Percentiles rank a stretch among this genome's conserved stretches.
phyloP scores from a whole-genome alignment of 257 asterid genomes.

The Solanum tacnaense region DNA sequence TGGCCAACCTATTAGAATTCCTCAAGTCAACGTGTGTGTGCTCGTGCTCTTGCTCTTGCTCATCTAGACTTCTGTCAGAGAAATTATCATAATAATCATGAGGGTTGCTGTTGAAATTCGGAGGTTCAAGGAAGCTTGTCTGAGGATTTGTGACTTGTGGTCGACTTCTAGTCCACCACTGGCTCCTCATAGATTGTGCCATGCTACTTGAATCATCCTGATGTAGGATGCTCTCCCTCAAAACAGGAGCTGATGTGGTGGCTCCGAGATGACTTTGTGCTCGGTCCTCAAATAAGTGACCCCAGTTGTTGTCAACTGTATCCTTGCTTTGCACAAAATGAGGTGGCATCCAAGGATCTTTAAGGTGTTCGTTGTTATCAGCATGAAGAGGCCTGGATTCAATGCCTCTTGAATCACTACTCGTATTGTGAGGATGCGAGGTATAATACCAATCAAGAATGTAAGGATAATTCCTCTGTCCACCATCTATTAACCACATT shows the following conservation, averaged over 20 bases:
- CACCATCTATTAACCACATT: slow-evolving; percentile 56
- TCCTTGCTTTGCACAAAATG: slow-evolving; percentile 9
- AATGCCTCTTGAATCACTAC: slow-evolving; percentile 12
- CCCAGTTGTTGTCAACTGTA: slow-evolving; percentile 40
- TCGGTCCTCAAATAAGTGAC: slow-evolving; percentile 31
- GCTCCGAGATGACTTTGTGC: slow-evolving; percentile 42
- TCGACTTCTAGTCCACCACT: slow-evolving; percentile 65
- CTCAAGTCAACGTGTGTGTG: slow-evolving; percentile 29
- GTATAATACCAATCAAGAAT: slow-evolving; percentile 84
- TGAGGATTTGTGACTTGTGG: slow-evolving; percentile 22
- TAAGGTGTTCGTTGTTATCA: slow-evolving; percentile 18
- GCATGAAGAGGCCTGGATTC: slow-evolving; percentile 12
- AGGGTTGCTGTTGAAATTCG: slow-evolving; percentile 29
- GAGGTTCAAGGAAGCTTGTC: slow-evolving; percentile 84
- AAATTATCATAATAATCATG: slow-evolving; percentile 17
- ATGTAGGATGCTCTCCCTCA: slow-evolving; percentile 49
- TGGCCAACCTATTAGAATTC: slow-evolving; percentile 34
- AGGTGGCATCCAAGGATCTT: slow-evolving; percentile 35
- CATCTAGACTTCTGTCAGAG: slow-evolving; percentile 45
- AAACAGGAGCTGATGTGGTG: slow-evolving; percentile 69
- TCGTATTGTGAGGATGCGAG: slow-evolving; percentile 40
- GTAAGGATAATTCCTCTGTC: slow-evolving; percentile 54
- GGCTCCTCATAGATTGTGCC: slow-evolving; percentile 23
- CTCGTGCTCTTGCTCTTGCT: neutral
- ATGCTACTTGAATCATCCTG: slow-evolving; percentile 25